Conservation (phyloP, 2,329 filamentous ascomycete species). For the Beauveria brongniartii region DNA sequence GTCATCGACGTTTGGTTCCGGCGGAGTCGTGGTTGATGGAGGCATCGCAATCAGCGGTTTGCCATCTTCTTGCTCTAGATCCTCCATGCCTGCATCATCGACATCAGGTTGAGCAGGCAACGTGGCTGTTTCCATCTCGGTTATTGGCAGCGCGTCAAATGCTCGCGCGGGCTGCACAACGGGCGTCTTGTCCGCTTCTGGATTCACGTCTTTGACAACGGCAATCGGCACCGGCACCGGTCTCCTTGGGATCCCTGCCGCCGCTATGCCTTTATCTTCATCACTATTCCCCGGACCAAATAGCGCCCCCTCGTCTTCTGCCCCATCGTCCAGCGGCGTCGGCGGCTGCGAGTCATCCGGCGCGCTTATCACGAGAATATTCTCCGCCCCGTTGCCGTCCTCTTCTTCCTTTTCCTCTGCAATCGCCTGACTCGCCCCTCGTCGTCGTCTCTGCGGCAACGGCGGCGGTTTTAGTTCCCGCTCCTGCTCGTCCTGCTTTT, state of each 20-base stretch:
- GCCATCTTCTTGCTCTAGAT: background rate
- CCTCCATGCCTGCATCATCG: background rate
- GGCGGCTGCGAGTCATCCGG: slow-evolving; percentile 54
- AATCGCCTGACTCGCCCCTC: slow-evolving; percentile 26
- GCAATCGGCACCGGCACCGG: background rate
- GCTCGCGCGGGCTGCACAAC: background rate
- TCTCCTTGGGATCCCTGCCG: background rate
- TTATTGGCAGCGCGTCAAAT: background rate
- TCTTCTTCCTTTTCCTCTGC: slow-evolving; percentile 24
- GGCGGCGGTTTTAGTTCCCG: slow-evolving; percentile 29
- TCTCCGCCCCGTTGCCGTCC: slow-evolving; percentile 31
- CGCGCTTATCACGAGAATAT: slow-evolving; percentile 56
- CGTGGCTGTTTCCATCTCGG: background rate
- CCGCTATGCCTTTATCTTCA: background rate
- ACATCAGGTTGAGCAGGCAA: background rate
- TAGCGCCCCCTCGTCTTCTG: background rate
- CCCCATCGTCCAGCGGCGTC: slow-evolving; percentile 33
- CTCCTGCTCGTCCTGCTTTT: slow-evolving; percentile 23
- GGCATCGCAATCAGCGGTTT: slow-evolving; percentile 13
- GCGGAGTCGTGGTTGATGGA: slow-evolving; percentile 6
- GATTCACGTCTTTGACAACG: background rate
- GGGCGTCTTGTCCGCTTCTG: background rate
- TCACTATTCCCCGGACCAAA: background rate
- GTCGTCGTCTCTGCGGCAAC: slow-evolving; percentile 38
- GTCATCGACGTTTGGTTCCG: slow-evolving; percentile 12